Evolutionary conservation across 768 basidiomycete species (phyloP).

Genomic region (Termitomyces sp.): DNA sequence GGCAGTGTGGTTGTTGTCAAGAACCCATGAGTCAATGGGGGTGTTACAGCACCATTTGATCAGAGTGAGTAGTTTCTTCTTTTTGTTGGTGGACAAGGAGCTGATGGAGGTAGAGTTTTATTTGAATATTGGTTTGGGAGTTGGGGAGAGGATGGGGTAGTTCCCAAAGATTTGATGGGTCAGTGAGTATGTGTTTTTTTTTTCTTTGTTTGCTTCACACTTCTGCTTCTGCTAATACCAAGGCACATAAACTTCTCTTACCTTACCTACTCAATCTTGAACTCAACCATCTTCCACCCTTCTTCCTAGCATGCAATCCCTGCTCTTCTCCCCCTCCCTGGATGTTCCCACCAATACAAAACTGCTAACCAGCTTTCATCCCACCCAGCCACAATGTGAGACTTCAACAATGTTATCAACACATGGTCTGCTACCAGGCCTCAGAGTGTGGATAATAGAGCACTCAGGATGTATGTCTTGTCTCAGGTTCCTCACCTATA

Average conservation of each 20-base stretch:
- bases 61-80: constrained; percentile 44
- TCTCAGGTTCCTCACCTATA: not conserved
- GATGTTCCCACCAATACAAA: no score
- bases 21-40: constrained; percentile 63
- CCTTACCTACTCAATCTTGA: no score
- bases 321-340: not conserved
- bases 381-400: constrained; percentile 56
- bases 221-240: no score
- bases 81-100: constrained; percentile 20
- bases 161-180: constrained; percentile 85
- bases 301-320: no score
- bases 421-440: constrained; percentile 78
- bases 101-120: constrained; percentile 56
- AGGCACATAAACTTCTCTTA: not conserved
- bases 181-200: constrained; percentile 35
- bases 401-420: constrained; percentile 58
- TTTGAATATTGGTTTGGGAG: constrained; percentile 70
- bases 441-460: constrained; percentile 46
- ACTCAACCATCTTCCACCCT: no score
- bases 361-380: no score
- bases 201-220: not conserved
- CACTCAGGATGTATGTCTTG: constrained; percentile 59
- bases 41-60: constrained; percentile 77
- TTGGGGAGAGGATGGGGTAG: constrained; percentile 84
- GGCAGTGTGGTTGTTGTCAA: constrained; percentile 50